Conservation (phyloP, 306 rosid genomes). For the Ammopiptanthus mongolicus region DNA sequence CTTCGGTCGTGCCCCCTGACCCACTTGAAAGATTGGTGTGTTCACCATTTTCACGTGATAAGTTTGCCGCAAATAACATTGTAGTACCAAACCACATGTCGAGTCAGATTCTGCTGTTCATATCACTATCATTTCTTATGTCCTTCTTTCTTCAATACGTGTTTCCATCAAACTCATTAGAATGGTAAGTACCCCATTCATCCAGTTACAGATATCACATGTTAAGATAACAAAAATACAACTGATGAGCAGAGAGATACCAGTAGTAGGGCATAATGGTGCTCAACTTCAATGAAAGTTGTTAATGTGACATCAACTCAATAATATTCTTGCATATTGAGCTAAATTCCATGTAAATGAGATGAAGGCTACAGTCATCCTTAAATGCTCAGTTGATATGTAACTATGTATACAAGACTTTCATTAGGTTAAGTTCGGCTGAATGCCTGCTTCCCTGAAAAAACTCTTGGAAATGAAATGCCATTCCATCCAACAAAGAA, state of each 20-base stretch:
- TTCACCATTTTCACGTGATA: neutral
- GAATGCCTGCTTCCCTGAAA: neutral
- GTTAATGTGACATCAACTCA: neutral
- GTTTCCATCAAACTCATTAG: neutral
- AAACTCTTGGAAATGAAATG: conserved; percentile 17
- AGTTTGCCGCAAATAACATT: neutral
- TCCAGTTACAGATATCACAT: conserved; percentile 11
- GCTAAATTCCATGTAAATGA: neutral
- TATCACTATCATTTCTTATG: conserved; percentile 17
- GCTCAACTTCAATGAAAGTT: neutral
- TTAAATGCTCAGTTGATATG: neutral
- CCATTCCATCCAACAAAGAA: conserved; percentile 17
- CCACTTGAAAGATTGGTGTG: conserved; percentile 9
- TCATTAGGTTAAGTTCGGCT: neutral
- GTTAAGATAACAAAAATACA: conserved; percentile 8
- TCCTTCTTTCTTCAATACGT: neutral
- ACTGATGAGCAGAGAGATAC: neutral
- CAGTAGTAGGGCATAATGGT: neutral
- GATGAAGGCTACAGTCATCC: conserved; percentile 1
- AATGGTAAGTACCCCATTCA: neutral
- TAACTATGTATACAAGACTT: conserved; percentile 1
- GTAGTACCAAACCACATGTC: neutral
- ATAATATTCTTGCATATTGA: conserved; percentile 2
- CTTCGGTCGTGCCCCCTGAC: neutral
- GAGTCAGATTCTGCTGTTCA: neutral